phyloP scores from a whole-genome alignment of 2,329 filamentous ascomycete species.

The Cryphonectria naterciae region DNA sequence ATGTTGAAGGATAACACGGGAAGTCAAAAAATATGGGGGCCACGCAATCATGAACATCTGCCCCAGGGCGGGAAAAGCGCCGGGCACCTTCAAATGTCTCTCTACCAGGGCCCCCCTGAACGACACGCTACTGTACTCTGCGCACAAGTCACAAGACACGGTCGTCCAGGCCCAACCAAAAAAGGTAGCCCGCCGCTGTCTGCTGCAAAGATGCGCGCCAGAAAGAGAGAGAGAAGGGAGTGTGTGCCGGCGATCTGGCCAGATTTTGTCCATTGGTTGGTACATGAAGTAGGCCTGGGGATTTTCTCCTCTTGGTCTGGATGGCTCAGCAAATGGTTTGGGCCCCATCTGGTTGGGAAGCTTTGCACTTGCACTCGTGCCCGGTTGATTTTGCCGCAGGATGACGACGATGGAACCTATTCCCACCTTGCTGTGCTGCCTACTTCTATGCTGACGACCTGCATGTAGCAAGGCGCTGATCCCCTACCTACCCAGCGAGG shows the following conservation, averaged over 20 bases:
- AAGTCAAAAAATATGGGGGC: neutral
- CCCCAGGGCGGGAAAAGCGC: neutral
- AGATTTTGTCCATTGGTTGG: neutral
- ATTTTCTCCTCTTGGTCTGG: neutral
- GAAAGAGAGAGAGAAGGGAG: neutral
- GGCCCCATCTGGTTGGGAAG: neutral
- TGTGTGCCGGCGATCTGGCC: neutral
- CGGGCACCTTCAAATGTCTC: neutral
- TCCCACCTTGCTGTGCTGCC: neutral
- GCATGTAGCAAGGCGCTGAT: neutral
- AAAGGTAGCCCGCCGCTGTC: neutral
- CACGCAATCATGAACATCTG: neutral
- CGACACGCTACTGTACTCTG: neutral
- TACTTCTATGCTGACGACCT: neutral
- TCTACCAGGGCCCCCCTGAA: neutral
- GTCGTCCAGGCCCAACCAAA: neutral
- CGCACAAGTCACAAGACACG: neutral
- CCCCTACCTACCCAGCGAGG: neutral
- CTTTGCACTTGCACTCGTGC: neutral
- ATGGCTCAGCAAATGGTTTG: neutral
- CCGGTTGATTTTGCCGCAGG: neutral
- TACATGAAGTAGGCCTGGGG: neutral
- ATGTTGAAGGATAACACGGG: neutral
- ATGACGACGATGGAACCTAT: slow-evolving; percentile 6
- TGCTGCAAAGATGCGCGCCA: neutral